Evolutionary conservation across 768 basidiomycete genomes (phyloP).

Genomic region (Agaricus blazei): DNA sequence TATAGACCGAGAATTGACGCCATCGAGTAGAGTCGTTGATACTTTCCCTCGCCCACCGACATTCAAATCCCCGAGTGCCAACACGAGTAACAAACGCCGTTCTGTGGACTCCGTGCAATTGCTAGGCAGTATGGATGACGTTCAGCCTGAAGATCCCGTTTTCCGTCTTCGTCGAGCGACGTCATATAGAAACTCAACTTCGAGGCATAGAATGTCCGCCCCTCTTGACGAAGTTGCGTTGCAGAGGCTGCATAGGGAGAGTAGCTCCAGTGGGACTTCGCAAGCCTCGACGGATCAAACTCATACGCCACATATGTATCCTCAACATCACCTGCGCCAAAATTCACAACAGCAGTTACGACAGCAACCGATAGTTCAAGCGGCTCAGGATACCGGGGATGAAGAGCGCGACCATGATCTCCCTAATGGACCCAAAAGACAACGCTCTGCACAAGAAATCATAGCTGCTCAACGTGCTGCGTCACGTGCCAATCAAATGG

Average conservation of each 20-base stretch:
- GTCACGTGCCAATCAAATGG: slow-evolving; percentile 78
- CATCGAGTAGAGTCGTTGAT: slow-evolving; percentile 82
- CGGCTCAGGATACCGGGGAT: too few species aligned
- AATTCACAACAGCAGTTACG: too few species aligned
- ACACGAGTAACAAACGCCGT: slow-evolving; percentile 67
- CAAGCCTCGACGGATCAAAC: slow-evolving; percentile 23
- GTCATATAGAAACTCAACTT: slow-evolving; percentile 65
- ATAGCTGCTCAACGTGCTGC: slow-evolving; percentile 91
- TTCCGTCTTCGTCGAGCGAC: slow-evolving; percentile 86
- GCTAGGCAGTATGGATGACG: slow-evolving; percentile 67
- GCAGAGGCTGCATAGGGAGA: slow-evolving; percentile 67
- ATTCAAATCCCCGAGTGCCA: slow-evolving; percentile 36
- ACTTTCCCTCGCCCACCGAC: slow-evolving; percentile 70
- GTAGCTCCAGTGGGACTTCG: slow-evolving; percentile 49
- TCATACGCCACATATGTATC: background rate
- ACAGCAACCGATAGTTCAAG: too few species aligned
- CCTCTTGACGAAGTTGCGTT: slow-evolving; percentile 83
- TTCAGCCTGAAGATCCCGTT: slow-evolving; percentile 77
- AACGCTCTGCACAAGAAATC: slow-evolving; percentile 75
- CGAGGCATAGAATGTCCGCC: slow-evolving; percentile 66
- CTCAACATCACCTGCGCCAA: too few species aligned
- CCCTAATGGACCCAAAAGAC: slow-evolving; percentile 25
- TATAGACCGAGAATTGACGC: slow-evolving; percentile 71
- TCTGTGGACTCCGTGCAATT: slow-evolving; percentile 79
- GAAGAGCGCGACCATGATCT: slow-evolving; percentile 22